phyloP scores from a whole-genome alignment of 1,284 basidiomycete genomes.

The Calocybe gambosa region DNA sequence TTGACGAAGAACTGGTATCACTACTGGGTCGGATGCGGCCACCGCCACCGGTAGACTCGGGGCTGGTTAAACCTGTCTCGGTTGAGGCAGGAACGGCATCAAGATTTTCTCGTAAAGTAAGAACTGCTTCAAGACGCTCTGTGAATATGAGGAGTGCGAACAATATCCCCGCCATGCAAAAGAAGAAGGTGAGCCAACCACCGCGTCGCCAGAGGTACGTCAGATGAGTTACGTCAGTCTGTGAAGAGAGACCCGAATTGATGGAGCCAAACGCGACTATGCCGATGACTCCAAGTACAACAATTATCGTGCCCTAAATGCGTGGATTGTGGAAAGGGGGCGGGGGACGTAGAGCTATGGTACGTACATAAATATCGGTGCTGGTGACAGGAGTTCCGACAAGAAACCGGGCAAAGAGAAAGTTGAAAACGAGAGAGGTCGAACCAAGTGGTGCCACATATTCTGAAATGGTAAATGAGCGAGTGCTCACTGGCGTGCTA shows the following conservation, averaged over 20 bases:
- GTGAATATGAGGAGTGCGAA: conserved; percentile 59
- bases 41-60: conserved; percentile 1
- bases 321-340: conserved; percentile 4
- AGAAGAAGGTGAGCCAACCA: conserved; percentile 87
- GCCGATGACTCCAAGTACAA: conserved; percentile 77
- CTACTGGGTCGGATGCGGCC: conserved; percentile 21
- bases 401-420: conserved; percentile 78
- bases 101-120: conserved; percentile 61
- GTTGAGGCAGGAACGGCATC: conserved; percentile 37
- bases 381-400: conserved; percentile 77
- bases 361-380: conserved; percentile 70
- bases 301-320: conserved; percentile 68
- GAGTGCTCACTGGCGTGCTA: conserved; percentile 1
- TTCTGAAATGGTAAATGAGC: conserved; percentile 37
- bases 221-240: conserved; percentile 67
- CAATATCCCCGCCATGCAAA: conserved; percentile 69
- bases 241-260: conserved; percentile 65
- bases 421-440: conserved; percentile 83
- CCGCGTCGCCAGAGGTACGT: conserved; percentile 77
- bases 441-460: conserved; percentile 82
- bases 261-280: conserved; percentile 84
- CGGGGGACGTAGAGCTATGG: not conserved
- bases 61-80: conserved; percentile 4
- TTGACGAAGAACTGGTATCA: conserved; percentile 14
- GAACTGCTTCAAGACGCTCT: conserved; percentile 60